Percentiles rank a stretch among this genome's conserved stretches.
phyloP scores from a whole-genome alignment of 192 early-diverging fungal genomes.

The Glomus cerebriforme region DNA sequence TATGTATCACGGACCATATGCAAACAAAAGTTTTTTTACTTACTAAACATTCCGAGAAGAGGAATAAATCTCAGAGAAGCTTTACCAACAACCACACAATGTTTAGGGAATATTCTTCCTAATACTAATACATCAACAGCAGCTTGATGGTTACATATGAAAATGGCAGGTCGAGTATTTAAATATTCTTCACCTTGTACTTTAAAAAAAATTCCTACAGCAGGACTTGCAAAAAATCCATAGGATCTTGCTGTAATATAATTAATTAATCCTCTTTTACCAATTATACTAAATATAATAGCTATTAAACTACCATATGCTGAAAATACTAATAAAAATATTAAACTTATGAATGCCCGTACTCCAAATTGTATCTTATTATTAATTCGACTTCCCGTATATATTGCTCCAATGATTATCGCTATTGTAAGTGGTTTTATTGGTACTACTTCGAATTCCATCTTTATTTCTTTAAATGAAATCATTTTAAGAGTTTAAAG shows the following conservation, averaged over 20 bases:
- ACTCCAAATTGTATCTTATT: constrained; percentile 21
- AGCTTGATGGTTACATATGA: constrained; percentile 87
- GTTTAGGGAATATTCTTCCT: constrained; percentile 65
- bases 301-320: constrained; percentile 19
- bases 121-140: constrained; percentile 74
- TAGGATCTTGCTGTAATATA: constrained; percentile 18
- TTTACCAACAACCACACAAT: constrained; percentile 71
- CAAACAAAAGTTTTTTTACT: constrained; percentile 34
- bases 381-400: constrained; percentile 3
- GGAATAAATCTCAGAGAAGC: constrained; percentile 69
- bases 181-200: constrained; percentile 65
- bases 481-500: neutral
- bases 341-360: neutral
- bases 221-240: neutral
- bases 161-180: constrained; percentile 61
- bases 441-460: neutral
- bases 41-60: constrained; percentile 76
- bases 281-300: constrained; percentile 16
- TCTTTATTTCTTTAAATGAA: neutral
- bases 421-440: neutral
- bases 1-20: neutral
- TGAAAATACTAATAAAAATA: constrained; percentile 20
- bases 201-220: constrained; percentile 55
- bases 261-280: constrained; percentile 22
- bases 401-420: neutral